These are phyloP conservation scores for Neonectria sp. DNA, from an alignment of 2,329 filamentous ascomycete genomes.

Conservation along the genomic window DNA sequence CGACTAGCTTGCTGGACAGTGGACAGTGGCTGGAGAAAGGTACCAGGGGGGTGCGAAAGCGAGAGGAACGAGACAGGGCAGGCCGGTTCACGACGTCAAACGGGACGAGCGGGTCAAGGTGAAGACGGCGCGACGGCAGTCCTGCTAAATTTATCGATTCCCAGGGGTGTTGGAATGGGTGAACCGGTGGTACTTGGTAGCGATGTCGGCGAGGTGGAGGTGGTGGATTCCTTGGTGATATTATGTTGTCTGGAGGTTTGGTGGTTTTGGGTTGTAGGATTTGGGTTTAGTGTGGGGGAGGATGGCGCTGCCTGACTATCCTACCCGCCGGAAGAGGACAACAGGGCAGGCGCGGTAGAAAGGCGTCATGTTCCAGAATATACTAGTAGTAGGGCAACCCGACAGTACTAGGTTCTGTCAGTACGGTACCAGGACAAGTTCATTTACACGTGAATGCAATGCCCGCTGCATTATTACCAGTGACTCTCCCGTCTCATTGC, in stretches of 20 bases:
- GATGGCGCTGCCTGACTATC: neutral
- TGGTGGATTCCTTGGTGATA: neutral
- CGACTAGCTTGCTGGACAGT: conserved; percentile 12
- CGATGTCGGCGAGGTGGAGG: neutral
- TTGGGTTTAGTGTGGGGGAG: neutral
- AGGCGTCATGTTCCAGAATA: neutral
- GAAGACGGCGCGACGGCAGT: conserved; percentile 2
- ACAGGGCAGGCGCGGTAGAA: neutral
- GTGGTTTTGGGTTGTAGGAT: neutral
- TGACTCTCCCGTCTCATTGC: neutral
- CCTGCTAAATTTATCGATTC: conserved; percentile 44
- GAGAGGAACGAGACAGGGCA: conserved; percentile 13
- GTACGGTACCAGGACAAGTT: too few relatives aligned
- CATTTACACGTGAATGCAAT: conserved; percentile 1
- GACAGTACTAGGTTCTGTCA: neutral
- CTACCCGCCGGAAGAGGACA: neutral
- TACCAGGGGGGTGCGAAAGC: conserved; percentile 16
- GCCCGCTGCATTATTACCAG: neutral
- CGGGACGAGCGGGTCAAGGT: conserved; percentile 19
- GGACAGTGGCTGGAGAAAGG: conserved; percentile 8
- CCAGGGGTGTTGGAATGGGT: conserved; percentile 16
- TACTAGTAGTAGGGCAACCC: neutral
- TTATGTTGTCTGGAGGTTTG: neutral
- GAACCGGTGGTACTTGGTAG: neutral
- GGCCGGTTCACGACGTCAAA: conserved; percentile 20